Evolutionary conservation across 2,329 filamentous ascomycete species (phyloP).

Genomic region (Dryadomyces quercivorus): DNA sequence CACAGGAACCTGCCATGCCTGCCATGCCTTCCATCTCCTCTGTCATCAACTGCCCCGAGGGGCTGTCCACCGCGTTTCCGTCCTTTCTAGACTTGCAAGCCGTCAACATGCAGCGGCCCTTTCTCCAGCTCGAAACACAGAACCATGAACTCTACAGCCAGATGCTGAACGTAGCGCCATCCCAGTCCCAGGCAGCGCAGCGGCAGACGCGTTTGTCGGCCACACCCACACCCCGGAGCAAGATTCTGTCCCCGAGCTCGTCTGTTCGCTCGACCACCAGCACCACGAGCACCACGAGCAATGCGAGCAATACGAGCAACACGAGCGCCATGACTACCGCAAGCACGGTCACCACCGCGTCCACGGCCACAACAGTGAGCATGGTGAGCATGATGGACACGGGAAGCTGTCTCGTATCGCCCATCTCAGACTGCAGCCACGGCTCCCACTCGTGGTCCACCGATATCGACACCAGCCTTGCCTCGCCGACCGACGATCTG

Average conservation of each 20-base stretch:
- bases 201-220: conserved; percentile 14
- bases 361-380: conserved; percentile 12
- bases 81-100: background rate
- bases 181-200: background rate
- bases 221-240: conserved; percentile 21
- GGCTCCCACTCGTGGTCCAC: conserved; percentile 27
- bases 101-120: conserved; percentile 15
- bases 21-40: conserved; percentile 1
- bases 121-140: conserved; percentile 26
- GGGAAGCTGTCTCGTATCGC: conserved; percentile 28
- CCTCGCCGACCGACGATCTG: conserved; percentile 31
- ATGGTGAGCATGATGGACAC: conserved; percentile 14
- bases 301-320: conserved; percentile 3
- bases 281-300: conserved; percentile 18
- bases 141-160: conserved; percentile 21
- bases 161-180: background rate
- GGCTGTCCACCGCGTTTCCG: background rate
- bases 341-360: conserved; percentile 15
- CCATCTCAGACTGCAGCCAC: conserved; percentile 30
- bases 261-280: conserved; percentile 35
- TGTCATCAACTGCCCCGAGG: background rate
- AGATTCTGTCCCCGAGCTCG: conserved; percentile 32
- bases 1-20: background rate
- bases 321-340: conserved; percentile 15
- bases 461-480: conserved; percentile 29